Conservation (phyloP, 2,329 filamentous ascomycete species). For the Fusarium ramigenum region DNA sequence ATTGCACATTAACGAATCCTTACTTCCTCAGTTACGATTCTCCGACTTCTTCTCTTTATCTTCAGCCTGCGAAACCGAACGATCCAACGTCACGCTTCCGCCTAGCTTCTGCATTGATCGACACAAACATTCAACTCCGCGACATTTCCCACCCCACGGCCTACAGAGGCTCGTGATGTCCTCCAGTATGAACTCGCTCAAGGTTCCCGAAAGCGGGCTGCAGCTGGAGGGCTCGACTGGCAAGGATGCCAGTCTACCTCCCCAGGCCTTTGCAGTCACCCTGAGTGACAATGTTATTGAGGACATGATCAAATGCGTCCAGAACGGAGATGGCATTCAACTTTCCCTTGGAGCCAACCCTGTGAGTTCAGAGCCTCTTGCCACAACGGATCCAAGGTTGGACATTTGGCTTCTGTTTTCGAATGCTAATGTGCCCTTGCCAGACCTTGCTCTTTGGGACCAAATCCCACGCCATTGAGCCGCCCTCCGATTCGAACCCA, state of each 20-base stretch:
- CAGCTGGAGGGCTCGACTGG: constrained; percentile 62
- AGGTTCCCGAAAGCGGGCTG: constrained; percentile 67
- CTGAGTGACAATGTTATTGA: constrained; percentile 67
- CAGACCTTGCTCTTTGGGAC: constrained; percentile 66
- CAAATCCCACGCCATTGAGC: constrained; percentile 58
- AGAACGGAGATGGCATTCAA: constrained; percentile 65
- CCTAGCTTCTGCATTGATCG: constrained; percentile 36
- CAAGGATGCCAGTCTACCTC: constrained; percentile 56
- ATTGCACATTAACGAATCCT: constrained; percentile 16
- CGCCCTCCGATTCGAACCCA: constrained; percentile 55
- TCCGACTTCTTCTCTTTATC: background rate
- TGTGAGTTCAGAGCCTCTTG: constrained; percentile 57
- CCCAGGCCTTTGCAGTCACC: constrained; percentile 67
- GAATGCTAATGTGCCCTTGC: constrained; percentile 27
- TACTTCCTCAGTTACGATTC: constrained; percentile 1
- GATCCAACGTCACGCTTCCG: constrained; percentile 16
- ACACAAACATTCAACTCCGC: constrained; percentile 37
- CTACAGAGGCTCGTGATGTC: constrained; percentile 40
- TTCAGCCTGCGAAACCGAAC: constrained; percentile 12
- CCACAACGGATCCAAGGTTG: background rate
- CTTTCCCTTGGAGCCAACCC: constrained; percentile 66
- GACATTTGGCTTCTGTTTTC: background rate
- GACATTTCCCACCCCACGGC: constrained; percentile 44
- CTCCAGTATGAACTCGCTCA: constrained; percentile 61
- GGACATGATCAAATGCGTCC: constrained; percentile 69